Percentiles rank a stretch among this genome's conserved stretches.
phyloP scores from a whole-genome alignment of 2,329 filamentous ascomycete species.

The Piedraia hortae region DNA sequence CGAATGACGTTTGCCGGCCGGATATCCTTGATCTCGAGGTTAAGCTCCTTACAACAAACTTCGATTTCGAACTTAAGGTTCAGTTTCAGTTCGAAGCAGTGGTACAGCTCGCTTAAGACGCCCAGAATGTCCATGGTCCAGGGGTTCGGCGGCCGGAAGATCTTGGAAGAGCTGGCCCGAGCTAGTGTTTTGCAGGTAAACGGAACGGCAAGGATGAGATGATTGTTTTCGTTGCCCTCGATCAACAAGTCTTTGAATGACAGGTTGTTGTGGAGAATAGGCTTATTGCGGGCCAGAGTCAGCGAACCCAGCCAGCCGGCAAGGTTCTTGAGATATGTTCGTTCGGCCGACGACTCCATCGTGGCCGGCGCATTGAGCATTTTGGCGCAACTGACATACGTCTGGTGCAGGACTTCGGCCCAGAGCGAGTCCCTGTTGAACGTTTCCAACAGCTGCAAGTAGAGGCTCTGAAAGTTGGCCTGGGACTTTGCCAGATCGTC shows the following conservation, averaged over 20 bases:
- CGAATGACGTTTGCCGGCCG: constrained; percentile 69
- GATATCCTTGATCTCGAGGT: constrained; percentile 75
- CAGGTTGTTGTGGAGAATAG: constrained; percentile 87
- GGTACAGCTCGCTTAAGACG: constrained; percentile 75
- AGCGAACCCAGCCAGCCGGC: constrained; percentile 81
- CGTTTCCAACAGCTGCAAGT: constrained; percentile 63
- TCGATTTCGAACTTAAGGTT: constrained; percentile 98
- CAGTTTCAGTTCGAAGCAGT: constrained; percentile 74
- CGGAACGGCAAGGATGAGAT: constrained; percentile 73
- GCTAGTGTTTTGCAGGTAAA: constrained; percentile 91
- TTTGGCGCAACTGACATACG: constrained; percentile 59
- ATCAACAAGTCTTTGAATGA: constrained; percentile 89
- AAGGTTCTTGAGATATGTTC: constrained; percentile 74
- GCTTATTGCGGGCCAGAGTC: constrained; percentile 78
- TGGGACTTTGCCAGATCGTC: constrained; percentile 93
- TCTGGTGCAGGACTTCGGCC: constrained; percentile 77
- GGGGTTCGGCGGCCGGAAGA: constrained; percentile 85
- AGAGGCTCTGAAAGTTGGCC: constrained; percentile 84
- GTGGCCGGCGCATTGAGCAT: constrained; percentile 79
- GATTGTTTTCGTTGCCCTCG: constrained; percentile 78
- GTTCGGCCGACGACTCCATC: constrained; percentile 57
- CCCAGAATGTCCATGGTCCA: constrained; percentile 94
- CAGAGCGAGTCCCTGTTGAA: constrained; percentile 57
- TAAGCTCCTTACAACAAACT: constrained; percentile 76
- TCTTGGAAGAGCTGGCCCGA: constrained; percentile 57